phyloP scores from a whole-genome alignment of 1,139 yeast species.

The Candida anutae region DNA sequence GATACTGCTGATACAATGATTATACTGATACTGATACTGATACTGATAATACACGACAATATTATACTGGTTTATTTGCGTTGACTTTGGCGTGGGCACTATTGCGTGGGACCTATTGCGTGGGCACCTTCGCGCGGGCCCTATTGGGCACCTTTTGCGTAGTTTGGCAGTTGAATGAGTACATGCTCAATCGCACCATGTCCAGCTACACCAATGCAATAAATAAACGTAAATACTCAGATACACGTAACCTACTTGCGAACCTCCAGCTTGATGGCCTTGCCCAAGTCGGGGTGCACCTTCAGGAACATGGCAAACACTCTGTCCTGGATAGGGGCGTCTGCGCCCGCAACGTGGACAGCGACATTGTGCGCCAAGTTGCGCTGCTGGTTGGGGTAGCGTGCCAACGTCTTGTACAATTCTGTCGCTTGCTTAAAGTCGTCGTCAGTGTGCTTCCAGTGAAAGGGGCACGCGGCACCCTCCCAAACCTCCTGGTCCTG shows the following conservation, averaged over 20 bases:
- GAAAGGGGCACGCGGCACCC: slow-evolving; percentile 84
- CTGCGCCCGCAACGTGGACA: slow-evolving; percentile 63
- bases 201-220: neutral
- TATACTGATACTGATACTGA: no score
- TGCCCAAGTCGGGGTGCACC: slow-evolving; percentile 60
- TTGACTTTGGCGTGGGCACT: neutral
- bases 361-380: slow-evolving; percentile 81
- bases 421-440: slow-evolving; percentile 64
- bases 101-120: neutral
- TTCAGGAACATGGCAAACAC: slow-evolving; percentile 71
- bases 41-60: no score
- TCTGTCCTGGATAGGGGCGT: slow-evolving; percentile 69
- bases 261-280: slow-evolving; percentile 55
- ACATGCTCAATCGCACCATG: neutral
- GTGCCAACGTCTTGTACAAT: slow-evolving; percentile 71
- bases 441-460: slow-evolving; percentile 70
- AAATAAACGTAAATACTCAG: neutral
- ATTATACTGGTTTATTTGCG: no score
- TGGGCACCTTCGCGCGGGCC: neutral
- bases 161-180: neutral
- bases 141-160: neutral
- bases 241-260: neutral
- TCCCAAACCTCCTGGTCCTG: slow-evolving; percentile 78
- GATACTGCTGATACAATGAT: no score
- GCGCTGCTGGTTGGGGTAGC: slow-evolving; percentile 70